Evolutionary conservation across 306 rosid genomes (phyloP).

Genomic region (Senna tora): DNA sequence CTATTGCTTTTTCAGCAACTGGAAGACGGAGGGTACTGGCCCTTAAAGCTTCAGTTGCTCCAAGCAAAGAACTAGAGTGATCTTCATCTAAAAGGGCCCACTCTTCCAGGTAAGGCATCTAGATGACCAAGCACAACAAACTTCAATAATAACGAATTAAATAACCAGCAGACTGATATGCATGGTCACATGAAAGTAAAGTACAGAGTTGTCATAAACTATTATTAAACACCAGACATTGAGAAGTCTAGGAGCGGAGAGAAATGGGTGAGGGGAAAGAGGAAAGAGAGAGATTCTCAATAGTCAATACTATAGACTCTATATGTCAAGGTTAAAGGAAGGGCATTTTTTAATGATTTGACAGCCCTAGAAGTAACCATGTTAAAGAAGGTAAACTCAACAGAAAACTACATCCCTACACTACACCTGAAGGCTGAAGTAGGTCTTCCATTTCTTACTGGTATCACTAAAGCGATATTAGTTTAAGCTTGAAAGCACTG

Average conservation of each 20-base stretch:
- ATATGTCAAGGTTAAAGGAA: not conserved
- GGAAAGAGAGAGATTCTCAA: not conserved
- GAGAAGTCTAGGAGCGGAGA: slow-evolving; percentile 32
- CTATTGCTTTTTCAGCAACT: slow-evolving; percentile 64
- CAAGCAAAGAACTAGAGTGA: slow-evolving; percentile 69
- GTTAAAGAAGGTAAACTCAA: not conserved
- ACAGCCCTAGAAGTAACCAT: not conserved
- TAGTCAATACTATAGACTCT: not conserved
- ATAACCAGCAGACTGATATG: slow-evolving; percentile 23
- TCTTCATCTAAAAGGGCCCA: slow-evolving; percentile 73
- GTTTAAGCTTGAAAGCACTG: slow-evolving; percentile 39
- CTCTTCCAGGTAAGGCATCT: slow-evolving; percentile 67
- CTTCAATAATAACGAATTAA: slow-evolving; percentile 29
- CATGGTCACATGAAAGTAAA: slow-evolving; percentile 24
- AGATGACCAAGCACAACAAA: slow-evolving; percentile 48
- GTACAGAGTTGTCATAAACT: slow-evolving; percentile 1
- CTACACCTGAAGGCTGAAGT: not conserved
- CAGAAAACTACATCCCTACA: slow-evolving; percentile 27
- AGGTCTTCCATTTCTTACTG: not conserved
- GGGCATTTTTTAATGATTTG: not conserved
- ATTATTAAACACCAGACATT: slow-evolving; percentile 8
- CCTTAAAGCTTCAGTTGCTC: slow-evolving; percentile 75
- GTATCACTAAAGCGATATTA: slow-evolving; percentile 27
- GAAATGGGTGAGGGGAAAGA: not conserved
- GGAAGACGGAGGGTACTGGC: slow-evolving; percentile 83